Evolutionary conservation across 495 filamentous ascomycete species (phyloP).

Genomic region (Neurospora sp.): DNA sequence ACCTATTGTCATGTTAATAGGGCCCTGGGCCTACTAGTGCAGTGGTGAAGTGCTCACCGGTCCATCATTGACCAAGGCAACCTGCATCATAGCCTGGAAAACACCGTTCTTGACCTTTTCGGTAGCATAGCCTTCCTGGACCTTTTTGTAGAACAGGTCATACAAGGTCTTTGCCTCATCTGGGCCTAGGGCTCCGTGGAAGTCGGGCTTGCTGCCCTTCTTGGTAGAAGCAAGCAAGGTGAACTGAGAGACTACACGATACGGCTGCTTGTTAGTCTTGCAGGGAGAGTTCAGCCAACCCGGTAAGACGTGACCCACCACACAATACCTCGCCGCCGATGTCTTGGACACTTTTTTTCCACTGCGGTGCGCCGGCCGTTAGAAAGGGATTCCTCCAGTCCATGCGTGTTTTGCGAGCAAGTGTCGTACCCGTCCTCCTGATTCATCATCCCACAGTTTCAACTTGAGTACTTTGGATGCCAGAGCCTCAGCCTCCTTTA

Average conservation of each 20-base stretch:
- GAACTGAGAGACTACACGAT: constrained; percentile 84
- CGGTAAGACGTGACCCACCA: constrained; percentile 43
- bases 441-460: constrained; percentile 78
- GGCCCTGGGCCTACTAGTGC: neutral
- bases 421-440: constrained; percentile 45
- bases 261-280: neutral
- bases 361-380: constrained; percentile 37
- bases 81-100: constrained; percentile 99
- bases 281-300: neutral
- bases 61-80: constrained; percentile 85
- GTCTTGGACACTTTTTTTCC: constrained; percentile 81
- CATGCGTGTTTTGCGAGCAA: neutral
- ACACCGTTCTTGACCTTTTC: constrained; percentile 87
- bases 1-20: constrained; percentile 13
- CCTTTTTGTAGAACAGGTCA: constrained; percentile 65
- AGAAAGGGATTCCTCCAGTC: neutral
- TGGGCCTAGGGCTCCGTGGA: constrained; percentile 75
- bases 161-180: constrained; percentile 74
- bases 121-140: constrained; percentile 58
- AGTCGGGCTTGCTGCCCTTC: constrained; percentile 91
- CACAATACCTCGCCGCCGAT: constrained; percentile 85
- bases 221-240: constrained; percentile 86
- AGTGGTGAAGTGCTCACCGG: constrained; percentile 51
- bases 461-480: constrained; percentile 81
- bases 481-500: constrained; percentile 75